phyloP scores from a whole-genome alignment of 2,329 filamentous ascomycete species.

The Sporothrix pseudoabietina region DNA sequence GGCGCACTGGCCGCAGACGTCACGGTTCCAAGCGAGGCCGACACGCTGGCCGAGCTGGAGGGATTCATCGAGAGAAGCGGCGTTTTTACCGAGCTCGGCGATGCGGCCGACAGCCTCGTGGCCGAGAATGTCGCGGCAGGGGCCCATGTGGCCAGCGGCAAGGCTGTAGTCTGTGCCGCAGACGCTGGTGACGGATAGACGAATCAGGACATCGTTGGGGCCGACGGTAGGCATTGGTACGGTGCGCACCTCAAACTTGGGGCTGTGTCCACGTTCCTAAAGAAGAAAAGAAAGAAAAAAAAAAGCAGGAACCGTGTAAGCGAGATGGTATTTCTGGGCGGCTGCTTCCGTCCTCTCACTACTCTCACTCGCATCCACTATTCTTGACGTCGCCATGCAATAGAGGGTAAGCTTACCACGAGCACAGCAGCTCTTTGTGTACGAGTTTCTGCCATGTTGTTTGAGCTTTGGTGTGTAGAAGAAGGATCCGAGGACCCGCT shows the following conservation, averaged over 20 bases:
- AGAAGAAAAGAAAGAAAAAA: background rate
- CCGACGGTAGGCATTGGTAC: slow-evolving; percentile 38
- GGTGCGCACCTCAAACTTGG: slow-evolving; percentile 36
- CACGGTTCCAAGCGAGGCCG: slow-evolving; percentile 46
- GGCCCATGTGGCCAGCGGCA: slow-evolving; percentile 45
- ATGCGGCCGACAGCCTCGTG: slow-evolving; percentile 51
- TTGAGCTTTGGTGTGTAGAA: background rate
- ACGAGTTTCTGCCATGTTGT: background rate
- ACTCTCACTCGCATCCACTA: background rate
- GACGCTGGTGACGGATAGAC: slow-evolving; percentile 43
- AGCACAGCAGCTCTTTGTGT: slow-evolving; percentile 32
- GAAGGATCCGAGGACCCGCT: background rate
- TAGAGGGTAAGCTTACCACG: slow-evolving; percentile 26
- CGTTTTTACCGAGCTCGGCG: slow-evolving; percentile 43
- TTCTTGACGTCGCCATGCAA: background rate
- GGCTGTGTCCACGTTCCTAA: slow-evolving; percentile 27
- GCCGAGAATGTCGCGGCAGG: slow-evolving; percentile 43
- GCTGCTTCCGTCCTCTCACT: background rate
- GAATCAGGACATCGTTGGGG: slow-evolving; percentile 43
- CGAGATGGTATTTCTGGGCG: background rate
- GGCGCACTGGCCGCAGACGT: slow-evolving; percentile 43
- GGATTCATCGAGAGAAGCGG: slow-evolving; percentile 36
- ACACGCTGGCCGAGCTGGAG: slow-evolving; percentile 43
- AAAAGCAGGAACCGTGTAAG: background rate
- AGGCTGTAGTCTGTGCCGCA: slow-evolving; percentile 47